Evolutionary conservation across 768 basidiomycete genomes (phyloP), one percentile per base, ranked within the genome.

Genomic region (Termitomyces sp.): DNA sequence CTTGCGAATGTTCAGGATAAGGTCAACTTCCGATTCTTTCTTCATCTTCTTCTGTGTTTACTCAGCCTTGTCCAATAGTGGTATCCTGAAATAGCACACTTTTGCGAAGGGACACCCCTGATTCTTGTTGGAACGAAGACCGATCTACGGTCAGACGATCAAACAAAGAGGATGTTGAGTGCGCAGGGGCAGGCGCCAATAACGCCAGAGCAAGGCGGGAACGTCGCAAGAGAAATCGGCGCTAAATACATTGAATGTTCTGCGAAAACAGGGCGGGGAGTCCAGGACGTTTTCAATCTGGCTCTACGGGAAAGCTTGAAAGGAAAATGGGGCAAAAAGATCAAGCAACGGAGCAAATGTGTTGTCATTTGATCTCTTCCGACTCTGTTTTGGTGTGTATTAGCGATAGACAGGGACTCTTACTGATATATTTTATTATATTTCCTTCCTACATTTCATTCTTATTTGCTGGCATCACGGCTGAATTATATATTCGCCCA

Each of bases 41-140:
- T 6, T 41, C 18, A 11, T 7, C 13, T 48, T 0, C 39, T 25
- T 1, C 3, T 44, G 3, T 40, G 40, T 39, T 3, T 18, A 52
- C 20, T 52, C 15, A 52, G 58, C 56, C 52, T 45, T 53, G 1
- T 58, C 51, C 52, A 39, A 35, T 66, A 95, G 92, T 94, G 94
- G 94, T 87, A 86, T 75, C 87, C 93, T 43, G 90, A 98, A 73
- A 90, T 95, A 33, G 85, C 89, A 31, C 94, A 95, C 66, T 95
- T 95, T 67, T 94, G 93, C 74, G 87, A 89, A 65, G 84, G 83
- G 58, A 91, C 92, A 3, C 94, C 96, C 3, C 75, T 94, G 57
- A 87, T 98, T 64, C 83, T 98, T 45, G 91, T 98, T 57, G 96
- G 85, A 31, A 97, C 94, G 9, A 98, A 99, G 75, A 91, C 80